These are phyloP conservation scores for Arthonia radiata DNA, from an alignment of 495 filamentous ascomycete genomes.

Conservation along the genomic window DNA sequence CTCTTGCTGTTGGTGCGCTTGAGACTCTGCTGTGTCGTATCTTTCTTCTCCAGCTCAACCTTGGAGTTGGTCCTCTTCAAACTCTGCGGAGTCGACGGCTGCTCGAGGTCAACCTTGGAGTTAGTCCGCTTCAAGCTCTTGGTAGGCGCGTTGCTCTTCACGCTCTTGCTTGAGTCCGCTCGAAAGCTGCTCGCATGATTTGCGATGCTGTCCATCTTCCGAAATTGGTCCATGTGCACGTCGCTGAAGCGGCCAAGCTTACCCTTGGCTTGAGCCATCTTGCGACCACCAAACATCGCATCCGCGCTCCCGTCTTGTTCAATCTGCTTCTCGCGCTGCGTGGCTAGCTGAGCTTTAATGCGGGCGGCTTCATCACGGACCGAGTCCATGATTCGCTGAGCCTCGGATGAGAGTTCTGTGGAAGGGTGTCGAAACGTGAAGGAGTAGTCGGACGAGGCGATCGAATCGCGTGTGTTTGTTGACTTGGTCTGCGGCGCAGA, in stretches of 20 bases:
- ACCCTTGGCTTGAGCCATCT: conserved; percentile 54
- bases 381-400: conserved; percentile 54
- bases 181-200: conserved; percentile 62
- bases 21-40: conserved; percentile 7
- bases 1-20: conserved; percentile 15
- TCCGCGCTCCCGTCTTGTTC: conserved; percentile 13
- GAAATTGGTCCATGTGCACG: conserved; percentile 65
- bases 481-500: conserved; percentile 10
- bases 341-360: conserved; percentile 38
- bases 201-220: conserved; percentile 90
- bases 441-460: conserved; percentile 38
- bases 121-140: conserved; percentile 45
- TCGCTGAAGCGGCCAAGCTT: conserved; percentile 56
- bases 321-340: conserved; percentile 23
- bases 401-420: conserved; percentile 40
- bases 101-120: conserved; percentile 40
- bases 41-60: conserved; percentile 29
- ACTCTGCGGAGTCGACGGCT: background rate
- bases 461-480: conserved; percentile 4
- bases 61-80: background rate
- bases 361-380: conserved; percentile 41
- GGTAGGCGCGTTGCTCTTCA: conserved; percentile 24
- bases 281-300: conserved; percentile 25
- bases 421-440: conserved; percentile 40
- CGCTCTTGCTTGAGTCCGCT: conserved; percentile 20